These are phyloP conservation scores for Boletus huronensis DNA, from an alignment of 768 basidiomycete genomes.

Conservation along the genomic window DNA sequence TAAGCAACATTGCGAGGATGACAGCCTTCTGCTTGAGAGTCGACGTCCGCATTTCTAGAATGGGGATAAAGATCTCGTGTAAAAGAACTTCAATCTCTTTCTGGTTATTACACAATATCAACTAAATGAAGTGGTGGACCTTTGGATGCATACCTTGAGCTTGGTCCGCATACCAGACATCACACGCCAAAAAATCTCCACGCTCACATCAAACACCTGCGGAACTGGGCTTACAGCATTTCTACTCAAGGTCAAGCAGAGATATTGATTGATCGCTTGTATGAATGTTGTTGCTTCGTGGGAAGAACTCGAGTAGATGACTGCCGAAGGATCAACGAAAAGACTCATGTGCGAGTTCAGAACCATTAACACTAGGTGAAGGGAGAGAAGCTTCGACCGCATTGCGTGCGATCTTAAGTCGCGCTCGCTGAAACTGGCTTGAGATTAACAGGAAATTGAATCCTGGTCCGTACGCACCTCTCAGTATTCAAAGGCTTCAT, in stretches of 20 bases:
- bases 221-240: constrained; percentile 95
- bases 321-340: constrained; percentile 83
- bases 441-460: constrained; percentile 10
- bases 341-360: constrained; percentile 88
- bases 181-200: constrained; percentile 98
- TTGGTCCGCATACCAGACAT: constrained; percentile 92
- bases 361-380: constrained; percentile 91
- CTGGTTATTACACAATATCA: constrained; percentile 39
- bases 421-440: constrained; percentile 62
- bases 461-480: constrained; percentile 53
- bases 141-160: constrained; percentile 65
- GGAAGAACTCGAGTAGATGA: constrained; percentile 88
- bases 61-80: constrained; percentile 98
- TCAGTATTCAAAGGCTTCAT: constrained; percentile 96
- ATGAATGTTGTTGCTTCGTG: constrained; percentile 86
- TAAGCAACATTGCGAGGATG: constrained; percentile 82
- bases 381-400: constrained; percentile 91
- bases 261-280: constrained; percentile 93
- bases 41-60: constrained; percentile 96
- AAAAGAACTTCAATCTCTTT: constrained; percentile 99
- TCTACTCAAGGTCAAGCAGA: constrained; percentile 87
- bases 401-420: constrained; percentile 95
- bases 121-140: not conserved
- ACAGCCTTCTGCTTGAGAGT: constrained; percentile 93
- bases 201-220: constrained; percentile 96